Percentiles rank a stretch among this genome's conserved stretches.
Conservation (phyloP, 2,329 filamentous ascomycete genomes). For the Nectriaceae sp. region DNA sequence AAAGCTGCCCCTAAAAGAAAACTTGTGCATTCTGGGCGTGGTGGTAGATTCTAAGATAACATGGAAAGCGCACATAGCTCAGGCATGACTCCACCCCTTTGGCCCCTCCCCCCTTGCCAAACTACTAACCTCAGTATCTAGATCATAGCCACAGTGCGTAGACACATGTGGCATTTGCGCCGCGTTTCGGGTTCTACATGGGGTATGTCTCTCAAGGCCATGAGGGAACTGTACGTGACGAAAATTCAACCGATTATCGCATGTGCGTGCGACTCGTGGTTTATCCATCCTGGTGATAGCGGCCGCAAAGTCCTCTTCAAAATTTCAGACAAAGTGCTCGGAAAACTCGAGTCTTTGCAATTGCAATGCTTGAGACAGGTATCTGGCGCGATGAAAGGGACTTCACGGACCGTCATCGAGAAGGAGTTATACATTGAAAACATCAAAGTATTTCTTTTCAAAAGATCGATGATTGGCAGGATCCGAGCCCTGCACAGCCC, state of each 20-base stretch:
- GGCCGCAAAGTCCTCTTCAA: not conserved
- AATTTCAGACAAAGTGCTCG: not conserved
- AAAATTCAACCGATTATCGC: constrained; percentile 7
- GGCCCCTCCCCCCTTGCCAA: too few species aligned
- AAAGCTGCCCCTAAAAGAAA: not conserved
- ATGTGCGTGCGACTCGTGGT: constrained; percentile 15
- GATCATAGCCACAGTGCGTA: not conserved
- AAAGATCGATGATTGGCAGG: not conserved
- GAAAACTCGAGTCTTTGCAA: constrained; percentile 3
- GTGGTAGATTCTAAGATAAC: not conserved
- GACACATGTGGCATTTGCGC: constrained; percentile 1
- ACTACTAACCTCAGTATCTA: not conserved
- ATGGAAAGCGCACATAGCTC: not conserved
- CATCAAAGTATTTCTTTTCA: not conserved
- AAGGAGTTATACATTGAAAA: constrained; percentile 11
- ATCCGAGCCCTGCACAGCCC: not conserved
- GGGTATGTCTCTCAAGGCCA: constrained; percentile 1
- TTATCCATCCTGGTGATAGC: not conserved
- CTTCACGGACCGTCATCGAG: not conserved
- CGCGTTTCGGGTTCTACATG: constrained; percentile 7
- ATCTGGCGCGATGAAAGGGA: constrained; percentile 2
- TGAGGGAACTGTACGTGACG: constrained; percentile 9
- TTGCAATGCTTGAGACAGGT: constrained; percentile 4
- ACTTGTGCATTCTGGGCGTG: not conserved
- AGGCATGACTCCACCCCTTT: not conserved